Base-by-base conservation (phyloP, 768 basidiomycete species). In the Lanmaoa pseudosensibilis region DNA sequence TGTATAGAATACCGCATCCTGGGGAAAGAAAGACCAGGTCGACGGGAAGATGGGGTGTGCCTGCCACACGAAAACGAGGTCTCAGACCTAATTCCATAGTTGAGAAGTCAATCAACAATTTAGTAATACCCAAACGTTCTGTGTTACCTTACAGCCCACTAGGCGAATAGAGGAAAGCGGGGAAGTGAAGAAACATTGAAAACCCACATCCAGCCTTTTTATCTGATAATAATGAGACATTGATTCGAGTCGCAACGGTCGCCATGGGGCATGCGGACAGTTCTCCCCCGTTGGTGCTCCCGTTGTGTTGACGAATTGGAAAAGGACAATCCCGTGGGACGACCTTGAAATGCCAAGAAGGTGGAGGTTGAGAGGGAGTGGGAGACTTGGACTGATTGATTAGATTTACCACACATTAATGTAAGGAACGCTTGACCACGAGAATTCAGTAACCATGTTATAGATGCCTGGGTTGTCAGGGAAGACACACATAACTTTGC, bases 51-150 rank as follows among this genome's bases (percentile, higher is more conserved):
- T 21, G 21, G 44, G 55, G 65, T 67, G 59, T 67, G 44, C 66
- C 66, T 37, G 59, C 50, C 58, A 64, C 65, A 40, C 34, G 32
- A 49, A 54, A 56, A 58, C 12, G 34, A 59, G 65, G 68, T 69
- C 62, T 49, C 68, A 39, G 62, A 69, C 67, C 67, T 65, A 10
- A 11, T 9, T 23, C 37, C 37, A 41, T 19, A 0, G 50, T 45
- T 1, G 21, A 40, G 16, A 44, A 15, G 13, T 45, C 27, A 36
- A 48, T 38, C 23, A n/a, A 13, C 27, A 21, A 37, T 32, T 5
- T 1, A 33, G 39, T 16, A 8, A 34, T 2, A 10, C 30, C 5
- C 11, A 30, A 46, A 40, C 11, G 32, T 5, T 15, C 30, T 21
- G 36, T 13, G 2, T 43, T 43, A 66, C 64, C 64, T 65, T 32